These are phyloP conservation scores for Micractinium sp. DNA, from an alignment of 139 green algal genomes.

Conservation along the genomic window DNA sequence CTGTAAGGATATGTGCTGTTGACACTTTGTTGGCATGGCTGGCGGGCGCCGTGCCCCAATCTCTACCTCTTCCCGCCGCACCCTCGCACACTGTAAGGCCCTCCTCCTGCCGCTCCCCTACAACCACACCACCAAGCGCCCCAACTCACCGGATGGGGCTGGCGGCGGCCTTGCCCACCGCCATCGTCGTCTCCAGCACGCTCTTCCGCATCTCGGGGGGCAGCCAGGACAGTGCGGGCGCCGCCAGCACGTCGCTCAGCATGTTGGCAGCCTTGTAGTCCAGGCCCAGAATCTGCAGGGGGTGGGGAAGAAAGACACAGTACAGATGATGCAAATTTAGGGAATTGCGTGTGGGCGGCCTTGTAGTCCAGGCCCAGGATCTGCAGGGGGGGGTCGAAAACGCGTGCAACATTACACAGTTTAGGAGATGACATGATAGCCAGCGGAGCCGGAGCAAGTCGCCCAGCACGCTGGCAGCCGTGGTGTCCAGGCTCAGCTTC, in stretches of 20 bases:
- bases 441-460: too few relatives aligned
- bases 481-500: slow-evolving; percentile 83
- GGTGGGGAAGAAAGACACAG: not conserved
- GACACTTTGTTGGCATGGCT: too few relatives aligned
- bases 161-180: slow-evolving; percentile 46
- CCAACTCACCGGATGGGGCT: slow-evolving; percentile 23
- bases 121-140: too few relatives aligned
- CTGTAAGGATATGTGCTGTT: too few relatives aligned
- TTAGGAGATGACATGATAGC: not conserved
- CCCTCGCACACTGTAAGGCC: too few relatives aligned
- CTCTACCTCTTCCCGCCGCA: too few relatives aligned
- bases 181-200: slow-evolving; percentile 51
- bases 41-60: too few relatives aligned
- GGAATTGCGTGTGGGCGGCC: slow-evolving; percentile 56
- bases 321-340: too few relatives aligned
- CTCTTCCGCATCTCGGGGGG: slow-evolving; percentile 9
- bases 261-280: slow-evolving; percentile 71
- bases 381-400: not conserved
- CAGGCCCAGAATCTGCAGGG: slow-evolving; percentile 72
- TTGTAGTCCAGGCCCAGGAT: slow-evolving; percentile 83
- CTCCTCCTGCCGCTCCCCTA: too few relatives aligned
- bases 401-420: not conserved
- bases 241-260: slow-evolving; percentile 54
- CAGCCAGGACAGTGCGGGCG: slow-evolving; percentile 11
- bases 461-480: slow-evolving; percentile 48